Percentiles rank a stretch among this genome's conserved stretches.
These are phyloP conservation scores for Juglanconis oblonga DNA, from an alignment of 2,329 filamentous ascomycete species.

Conservation along the genomic window DNA sequence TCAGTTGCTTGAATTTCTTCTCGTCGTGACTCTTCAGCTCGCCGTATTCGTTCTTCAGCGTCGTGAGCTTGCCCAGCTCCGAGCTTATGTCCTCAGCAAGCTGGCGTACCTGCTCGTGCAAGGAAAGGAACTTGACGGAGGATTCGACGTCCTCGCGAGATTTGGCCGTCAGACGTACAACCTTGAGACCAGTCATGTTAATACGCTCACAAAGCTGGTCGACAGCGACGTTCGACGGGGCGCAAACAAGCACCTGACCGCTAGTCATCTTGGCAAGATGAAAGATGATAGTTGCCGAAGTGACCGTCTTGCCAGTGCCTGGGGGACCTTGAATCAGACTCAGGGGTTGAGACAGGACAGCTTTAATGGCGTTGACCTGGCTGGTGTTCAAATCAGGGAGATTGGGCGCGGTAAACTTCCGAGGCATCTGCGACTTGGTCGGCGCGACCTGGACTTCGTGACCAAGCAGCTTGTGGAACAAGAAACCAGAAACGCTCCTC, in stretches of 20 bases:
- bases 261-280: conserved; percentile 94
- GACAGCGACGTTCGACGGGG: conserved; percentile 96
- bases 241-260: conserved; percentile 92
- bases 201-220: conserved; percentile 98
- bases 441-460: conserved; percentile 92
- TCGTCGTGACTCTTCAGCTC: conserved; percentile 94
- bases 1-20: conserved; percentile 97
- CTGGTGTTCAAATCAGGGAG: conserved; percentile 93
- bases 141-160: conserved; percentile 98
- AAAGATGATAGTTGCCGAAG: conserved; percentile 97
- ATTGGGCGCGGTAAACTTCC: conserved; percentile 94
- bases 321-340: conserved; percentile 96
- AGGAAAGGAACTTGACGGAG: conserved; percentile 90
- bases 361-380: conserved; percentile 95
- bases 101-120: conserved; percentile 96
- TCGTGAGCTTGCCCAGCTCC: conserved; percentile 86
- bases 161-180: conserved; percentile 96
- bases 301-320: conserved; percentile 97
- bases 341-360: conserved; percentile 86
- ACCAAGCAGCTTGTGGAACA: conserved; percentile 94
- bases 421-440: conserved; percentile 92
- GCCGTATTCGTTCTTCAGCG: conserved; percentile 86
- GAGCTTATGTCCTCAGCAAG: conserved; percentile 79
- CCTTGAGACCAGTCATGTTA: conserved; percentile 90
- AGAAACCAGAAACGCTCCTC: conserved; percentile 97